Evolutionary conservation across 148 eudicot genomes (phyloP).

Genomic region (Rheum nobile): DNA sequence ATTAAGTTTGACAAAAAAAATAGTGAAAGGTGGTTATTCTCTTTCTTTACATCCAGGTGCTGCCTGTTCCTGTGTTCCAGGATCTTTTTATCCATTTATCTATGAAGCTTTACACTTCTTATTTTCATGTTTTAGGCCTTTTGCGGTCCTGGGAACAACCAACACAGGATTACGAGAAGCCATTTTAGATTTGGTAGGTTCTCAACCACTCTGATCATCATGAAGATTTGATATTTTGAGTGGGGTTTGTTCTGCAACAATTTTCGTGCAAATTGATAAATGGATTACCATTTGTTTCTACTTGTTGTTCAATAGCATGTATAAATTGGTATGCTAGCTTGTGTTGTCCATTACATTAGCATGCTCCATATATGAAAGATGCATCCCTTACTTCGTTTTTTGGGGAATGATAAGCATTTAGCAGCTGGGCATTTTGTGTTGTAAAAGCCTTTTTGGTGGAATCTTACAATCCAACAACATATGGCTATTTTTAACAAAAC

Average conservation of each 20-base stretch:
- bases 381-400: too few species aligned
- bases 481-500: too few species aligned
- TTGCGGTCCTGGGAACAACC: constrained; percentile 75
- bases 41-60: not conserved
- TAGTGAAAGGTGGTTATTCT: not conserved
- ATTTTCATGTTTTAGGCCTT: constrained; percentile 37
- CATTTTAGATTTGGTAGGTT: constrained; percentile 26
- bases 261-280: not conserved
- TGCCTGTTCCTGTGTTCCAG: too few species aligned
- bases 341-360: not conserved
- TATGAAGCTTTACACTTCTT: not conserved
- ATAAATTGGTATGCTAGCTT: not conserved
- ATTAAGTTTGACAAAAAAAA: too few species aligned
- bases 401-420: too few species aligned
- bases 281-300: not conserved
- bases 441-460: too few species aligned
- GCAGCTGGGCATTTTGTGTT: too few species aligned
- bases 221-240: not conserved
- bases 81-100: too few species aligned
- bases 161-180: constrained; percentile 62
- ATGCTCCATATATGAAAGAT: too few species aligned
- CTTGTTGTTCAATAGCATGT: not conserved
- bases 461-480: too few species aligned
- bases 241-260: too few species aligned
- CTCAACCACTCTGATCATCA: not conserved